Evolutionary conservation across 2,329 filamentous ascomycete species (phyloP).

Genomic region (Coccinonectria pachysandricola): DNA sequence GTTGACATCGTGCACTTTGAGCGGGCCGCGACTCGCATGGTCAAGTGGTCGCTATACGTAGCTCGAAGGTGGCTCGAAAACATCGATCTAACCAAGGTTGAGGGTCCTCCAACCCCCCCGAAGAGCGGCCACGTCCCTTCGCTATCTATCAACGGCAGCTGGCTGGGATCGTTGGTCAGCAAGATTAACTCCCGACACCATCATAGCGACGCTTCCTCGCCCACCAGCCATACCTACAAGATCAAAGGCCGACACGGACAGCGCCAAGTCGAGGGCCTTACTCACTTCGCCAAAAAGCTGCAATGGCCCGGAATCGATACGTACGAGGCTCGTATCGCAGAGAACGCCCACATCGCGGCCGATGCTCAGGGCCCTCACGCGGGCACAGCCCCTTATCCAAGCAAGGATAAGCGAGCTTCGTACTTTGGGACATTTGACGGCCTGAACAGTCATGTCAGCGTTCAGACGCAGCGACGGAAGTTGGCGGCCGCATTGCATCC

Average conservation of each 20-base stretch:
- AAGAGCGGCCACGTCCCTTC: not conserved
- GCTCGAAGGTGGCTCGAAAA: conserved; percentile 60
- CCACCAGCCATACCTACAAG: conserved; percentile 30
- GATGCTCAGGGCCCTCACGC: conserved; percentile 19
- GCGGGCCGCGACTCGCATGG: conserved; percentile 48
- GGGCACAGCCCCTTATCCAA: conserved; percentile 24
- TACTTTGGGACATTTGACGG: conserved; percentile 36
- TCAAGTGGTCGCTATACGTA: conserved; percentile 57
- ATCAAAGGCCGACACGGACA: conserved; percentile 46
- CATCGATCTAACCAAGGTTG: conserved; percentile 44
- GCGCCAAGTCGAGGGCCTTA: conserved; percentile 50
- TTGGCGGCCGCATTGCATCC: conserved; percentile 47
- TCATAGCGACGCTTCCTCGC: conserved; percentile 25
- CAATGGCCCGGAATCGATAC: conserved; percentile 52
- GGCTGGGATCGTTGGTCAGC: conserved; percentile 49
- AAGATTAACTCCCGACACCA: conserved; percentile 38
- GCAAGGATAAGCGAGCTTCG: conserved; percentile 29
- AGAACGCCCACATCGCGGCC: conserved; percentile 35
- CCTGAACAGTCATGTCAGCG: conserved; percentile 18
- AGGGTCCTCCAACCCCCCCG: conserved; percentile 11
- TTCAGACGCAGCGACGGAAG: conserved; percentile 37
- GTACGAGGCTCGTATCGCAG: conserved; percentile 37
- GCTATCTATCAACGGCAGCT: conserved; percentile 19
- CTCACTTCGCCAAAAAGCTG: conserved; percentile 53
- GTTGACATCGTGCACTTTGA: conserved; percentile 52